These are phyloP conservation scores for Vigna angularis DNA, from an alignment of 306 rosid genomes.

Conservation along the genomic window DNA sequence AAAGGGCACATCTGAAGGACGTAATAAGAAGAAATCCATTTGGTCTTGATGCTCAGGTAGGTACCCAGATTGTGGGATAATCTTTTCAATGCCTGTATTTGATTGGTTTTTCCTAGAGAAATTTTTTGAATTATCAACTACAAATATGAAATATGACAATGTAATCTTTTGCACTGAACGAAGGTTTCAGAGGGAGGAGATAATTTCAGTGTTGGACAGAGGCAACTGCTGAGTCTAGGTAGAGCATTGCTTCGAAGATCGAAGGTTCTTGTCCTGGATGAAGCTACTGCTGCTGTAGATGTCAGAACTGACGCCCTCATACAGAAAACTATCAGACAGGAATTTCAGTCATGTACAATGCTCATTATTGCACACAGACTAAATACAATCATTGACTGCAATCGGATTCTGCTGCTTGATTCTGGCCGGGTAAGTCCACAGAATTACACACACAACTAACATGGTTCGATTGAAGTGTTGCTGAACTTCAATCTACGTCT, in stretches of 20 bases:
- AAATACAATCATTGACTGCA: conserved; percentile 83
- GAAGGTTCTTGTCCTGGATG: conserved; percentile 91
- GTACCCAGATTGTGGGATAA: conserved; percentile 45
- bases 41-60: conserved; percentile 94
- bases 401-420: conserved; percentile 75
- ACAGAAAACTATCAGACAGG: conserved; percentile 88
- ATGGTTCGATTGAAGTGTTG: too few relatives aligned
- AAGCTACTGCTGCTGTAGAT: conserved; percentile 95
- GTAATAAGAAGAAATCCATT: conserved; percentile 69
- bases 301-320: conserved; percentile 88
- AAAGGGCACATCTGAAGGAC: conserved; percentile 84
- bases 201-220: conserved; percentile 93
- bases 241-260: conserved; percentile 88
- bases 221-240: conserved; percentile 86
- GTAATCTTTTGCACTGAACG: conserved; percentile 35
- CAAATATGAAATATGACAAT: conserved; percentile 5
- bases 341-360: conserved; percentile 88
- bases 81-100: background rate
- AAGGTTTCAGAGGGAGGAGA: conserved; percentile 94
- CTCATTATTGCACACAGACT: conserved; percentile 88
- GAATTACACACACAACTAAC: too few relatives aligned
- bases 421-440: conserved; percentile 60
- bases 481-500: too few relatives aligned
- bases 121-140: background rate
- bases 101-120: background rate